Evolutionary conservation across 306 rosid genomes (phyloP).

Genomic region (Corylus avellana): DNA sequence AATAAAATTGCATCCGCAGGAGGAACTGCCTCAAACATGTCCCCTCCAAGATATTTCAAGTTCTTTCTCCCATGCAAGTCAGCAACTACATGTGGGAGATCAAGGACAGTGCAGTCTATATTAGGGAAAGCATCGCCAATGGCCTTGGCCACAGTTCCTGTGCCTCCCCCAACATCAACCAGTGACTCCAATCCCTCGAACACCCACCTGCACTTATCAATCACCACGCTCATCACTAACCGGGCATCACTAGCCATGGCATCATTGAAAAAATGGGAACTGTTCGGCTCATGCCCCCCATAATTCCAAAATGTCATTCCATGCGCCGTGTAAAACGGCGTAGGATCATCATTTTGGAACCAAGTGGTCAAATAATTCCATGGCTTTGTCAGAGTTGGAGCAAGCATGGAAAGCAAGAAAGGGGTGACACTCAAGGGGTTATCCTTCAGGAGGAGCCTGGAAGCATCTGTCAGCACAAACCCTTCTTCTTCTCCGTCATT

Average conservation of each 20-base stretch:
- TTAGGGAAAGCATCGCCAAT: slow-evolving; percentile 28
- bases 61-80: slow-evolving; percentile 7
- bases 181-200: slow-evolving; percentile 32
- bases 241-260: slow-evolving; percentile 32
- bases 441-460: slow-evolving; percentile 24
- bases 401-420: slow-evolving; percentile 1
- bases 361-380: slow-evolving; percentile 16
- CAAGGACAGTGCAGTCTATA: slow-evolving; percentile 31
- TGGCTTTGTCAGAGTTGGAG: slow-evolving; percentile 4
- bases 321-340: slow-evolving; percentile 20
- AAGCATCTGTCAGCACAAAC: slow-evolving; percentile 22
- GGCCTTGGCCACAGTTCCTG: slow-evolving; percentile 30
- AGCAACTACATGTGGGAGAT: slow-evolving; percentile 38
- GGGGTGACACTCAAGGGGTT: not conserved
- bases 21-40: slow-evolving; percentile 36
- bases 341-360: slow-evolving; percentile 3
- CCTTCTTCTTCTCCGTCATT: slow-evolving; percentile 11
- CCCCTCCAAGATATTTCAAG: slow-evolving; percentile 23
- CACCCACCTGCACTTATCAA: slow-evolving; percentile 9
- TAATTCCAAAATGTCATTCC: slow-evolving; percentile 22
- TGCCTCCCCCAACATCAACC: slow-evolving; percentile 42
- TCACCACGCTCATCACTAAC: not conserved
- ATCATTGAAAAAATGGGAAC: not conserved
- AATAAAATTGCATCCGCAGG: slow-evolving; percentile 31
- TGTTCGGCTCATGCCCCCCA: not conserved